phyloP scores from a whole-genome alignment of 148 eudicot genomes.

The Talinum fruticosum region DNA sequence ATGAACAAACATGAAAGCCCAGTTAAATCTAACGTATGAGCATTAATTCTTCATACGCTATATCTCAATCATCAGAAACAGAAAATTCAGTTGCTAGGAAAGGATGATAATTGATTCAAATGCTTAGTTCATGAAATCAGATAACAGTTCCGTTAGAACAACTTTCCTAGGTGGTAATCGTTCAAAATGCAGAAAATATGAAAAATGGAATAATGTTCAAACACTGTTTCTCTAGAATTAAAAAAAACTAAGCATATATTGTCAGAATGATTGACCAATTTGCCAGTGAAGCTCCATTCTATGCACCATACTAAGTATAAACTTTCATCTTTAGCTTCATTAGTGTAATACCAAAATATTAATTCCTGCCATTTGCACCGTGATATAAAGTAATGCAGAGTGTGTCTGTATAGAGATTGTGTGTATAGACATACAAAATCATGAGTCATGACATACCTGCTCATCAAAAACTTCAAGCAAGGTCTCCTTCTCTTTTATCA shows the following conservation, averaged over 20 bases:
- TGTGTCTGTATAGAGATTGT: too few species aligned
- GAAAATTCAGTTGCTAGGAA: not conserved
- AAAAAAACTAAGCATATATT: not conserved
- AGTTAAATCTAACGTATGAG: not conserved
- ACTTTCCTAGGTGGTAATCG: not conserved
- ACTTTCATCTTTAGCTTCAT: not conserved
- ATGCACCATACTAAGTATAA: not conserved
- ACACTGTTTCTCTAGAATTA: not conserved
- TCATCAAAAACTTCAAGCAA: conserved; percentile 48
- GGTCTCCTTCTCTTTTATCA: conserved; percentile 61
- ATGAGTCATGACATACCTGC: conserved; percentile 42
- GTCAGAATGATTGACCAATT: not conserved
- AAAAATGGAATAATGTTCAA: not conserved
- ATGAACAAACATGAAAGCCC: not conserved
- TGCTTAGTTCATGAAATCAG: not conserved
- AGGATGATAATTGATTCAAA: not conserved
- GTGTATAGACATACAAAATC: not conserved
- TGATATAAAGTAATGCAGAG: not conserved
- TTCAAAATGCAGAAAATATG: not conserved
- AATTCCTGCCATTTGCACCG: not conserved
- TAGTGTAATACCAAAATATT: not conserved
- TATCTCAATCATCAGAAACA: not conserved
- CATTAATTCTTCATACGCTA: not conserved
- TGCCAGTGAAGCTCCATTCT: not conserved
- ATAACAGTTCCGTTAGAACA: not conserved